Evolutionary conservation across 2,329 filamentous ascomycete species (phyloP).

Genomic region (Mycosphaerella sp.): DNA sequence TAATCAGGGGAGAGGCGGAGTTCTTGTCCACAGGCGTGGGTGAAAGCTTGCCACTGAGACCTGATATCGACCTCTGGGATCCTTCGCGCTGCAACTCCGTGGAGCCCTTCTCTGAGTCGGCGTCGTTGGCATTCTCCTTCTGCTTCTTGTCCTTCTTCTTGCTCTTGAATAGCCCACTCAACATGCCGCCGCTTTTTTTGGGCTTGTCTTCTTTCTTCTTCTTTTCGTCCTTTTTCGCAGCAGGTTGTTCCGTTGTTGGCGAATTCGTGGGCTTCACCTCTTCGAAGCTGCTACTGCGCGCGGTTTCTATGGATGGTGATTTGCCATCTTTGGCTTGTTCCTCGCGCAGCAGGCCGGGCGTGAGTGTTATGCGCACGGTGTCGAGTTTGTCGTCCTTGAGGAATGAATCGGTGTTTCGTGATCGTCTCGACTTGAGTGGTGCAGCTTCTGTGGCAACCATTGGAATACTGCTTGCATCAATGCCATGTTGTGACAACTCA

Average conservation of each 20-base stretch:
- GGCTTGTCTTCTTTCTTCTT: constrained; percentile 75
- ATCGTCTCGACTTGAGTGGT: constrained; percentile 64
- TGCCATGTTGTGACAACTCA: constrained; percentile 18
- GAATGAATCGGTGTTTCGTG: constrained; percentile 90
- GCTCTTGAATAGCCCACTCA: constrained; percentile 63
- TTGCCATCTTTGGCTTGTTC: constrained; percentile 49
- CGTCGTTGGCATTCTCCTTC: constrained; percentile 40
- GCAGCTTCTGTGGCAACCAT: constrained; percentile 32
- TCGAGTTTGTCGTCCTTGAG: constrained; percentile 94
- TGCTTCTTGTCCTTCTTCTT: constrained; percentile 59
- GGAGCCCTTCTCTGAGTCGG: constrained; percentile 28
- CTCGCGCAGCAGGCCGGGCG: constrained; percentile 83
- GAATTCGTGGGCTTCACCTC: constrained; percentile 64
- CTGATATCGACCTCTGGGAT: constrained; percentile 21
- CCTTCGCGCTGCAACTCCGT: constrained; percentile 24
- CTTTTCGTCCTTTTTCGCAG: constrained; percentile 67
- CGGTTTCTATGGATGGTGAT: constrained; percentile 35
- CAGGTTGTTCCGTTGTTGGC: constrained; percentile 52
- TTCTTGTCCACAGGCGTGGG: constrained; percentile 26
- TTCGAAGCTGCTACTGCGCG: constrained; percentile 61
- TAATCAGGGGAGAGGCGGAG: constrained; percentile 5
- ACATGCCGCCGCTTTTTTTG: constrained; percentile 64
- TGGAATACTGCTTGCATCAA: constrained; percentile 19
- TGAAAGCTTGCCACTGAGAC: constrained; percentile 21
- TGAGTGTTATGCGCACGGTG: constrained; percentile 95